A percentile compares a stretch with the other conserved stretches of the same genome.
phyloP scores from a whole-genome alignment of 208 protist species.

The Sergeia podlipaevii region DNA sequence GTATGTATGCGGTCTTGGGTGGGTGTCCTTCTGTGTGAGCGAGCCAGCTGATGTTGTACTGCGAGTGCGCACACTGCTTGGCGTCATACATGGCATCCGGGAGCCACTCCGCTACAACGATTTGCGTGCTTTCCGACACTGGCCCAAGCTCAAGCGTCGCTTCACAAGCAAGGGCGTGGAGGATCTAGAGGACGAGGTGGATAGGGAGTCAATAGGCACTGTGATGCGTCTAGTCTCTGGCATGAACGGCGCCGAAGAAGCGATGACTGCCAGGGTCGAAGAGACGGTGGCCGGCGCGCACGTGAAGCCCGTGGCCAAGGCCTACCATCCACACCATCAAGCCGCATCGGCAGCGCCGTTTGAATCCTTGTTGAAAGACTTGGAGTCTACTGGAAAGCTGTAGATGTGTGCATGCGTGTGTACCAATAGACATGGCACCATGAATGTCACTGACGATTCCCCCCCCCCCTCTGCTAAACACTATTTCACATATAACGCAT shows the following conservation, averaged over 20 bases:
- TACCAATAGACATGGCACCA: no score
- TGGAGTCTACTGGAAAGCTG: constrained; percentile 48
- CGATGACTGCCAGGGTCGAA: neutral
- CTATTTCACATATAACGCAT: no score
- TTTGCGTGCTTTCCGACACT: constrained; percentile 55
- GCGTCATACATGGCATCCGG: constrained; percentile 87
- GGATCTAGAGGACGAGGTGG: constrained; percentile 33
- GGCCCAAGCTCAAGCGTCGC: constrained; percentile 76
- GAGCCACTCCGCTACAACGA: constrained; percentile 88
- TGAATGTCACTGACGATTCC: no score
- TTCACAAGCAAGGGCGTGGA: constrained; percentile 57
- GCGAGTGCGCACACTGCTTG: constrained; percentile 85
- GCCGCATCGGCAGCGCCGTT: constrained; percentile 61
- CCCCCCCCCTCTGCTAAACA: no score
- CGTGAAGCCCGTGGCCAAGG: constrained; percentile 29
- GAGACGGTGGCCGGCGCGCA: constrained; percentile 5
- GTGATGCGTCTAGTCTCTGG: constrained; percentile 63
- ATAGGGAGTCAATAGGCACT: constrained; percentile 70
- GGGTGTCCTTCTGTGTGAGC: constrained; percentile 81
- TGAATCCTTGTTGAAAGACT: constrained; percentile 44
- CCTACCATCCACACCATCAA: constrained; percentile 32
- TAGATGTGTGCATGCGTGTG: no score
- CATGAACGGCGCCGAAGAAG: neutral
- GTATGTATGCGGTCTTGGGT: constrained; percentile 88
- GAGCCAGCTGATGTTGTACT: constrained; percentile 82